phyloP scores from a whole-genome alignment of 345 rosid species.

The rapeseed (Brassica napus) region DNA sequence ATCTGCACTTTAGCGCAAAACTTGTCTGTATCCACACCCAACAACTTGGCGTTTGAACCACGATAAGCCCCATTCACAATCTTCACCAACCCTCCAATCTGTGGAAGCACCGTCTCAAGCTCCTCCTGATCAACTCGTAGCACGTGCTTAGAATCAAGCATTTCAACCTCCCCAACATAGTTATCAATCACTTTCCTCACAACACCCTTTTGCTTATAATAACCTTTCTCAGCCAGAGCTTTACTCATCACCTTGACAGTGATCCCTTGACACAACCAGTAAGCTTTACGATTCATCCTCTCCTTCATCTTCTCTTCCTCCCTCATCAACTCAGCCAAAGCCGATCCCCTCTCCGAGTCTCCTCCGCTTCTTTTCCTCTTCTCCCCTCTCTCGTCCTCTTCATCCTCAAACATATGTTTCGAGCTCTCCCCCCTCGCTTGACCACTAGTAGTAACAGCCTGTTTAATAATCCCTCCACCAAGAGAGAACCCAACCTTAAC shows the following conservation, averaged over 20 bases:
- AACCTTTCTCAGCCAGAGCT: conserved; percentile 72
- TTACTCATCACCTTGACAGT: conserved; percentile 92
- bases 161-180: conserved; percentile 85
- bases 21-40: conserved; percentile 79
- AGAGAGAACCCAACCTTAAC: conserved; percentile 75
- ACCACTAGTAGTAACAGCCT: conserved; percentile 5
- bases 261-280: conserved; percentile 83
- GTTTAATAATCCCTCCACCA: conserved; percentile 41
- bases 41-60: conserved; percentile 71
- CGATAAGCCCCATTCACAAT: conserved; percentile 92
- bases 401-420: conserved; percentile 58
- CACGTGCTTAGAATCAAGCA: conserved; percentile 75
- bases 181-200: conserved; percentile 81
- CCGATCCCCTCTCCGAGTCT: conserved; percentile 47
- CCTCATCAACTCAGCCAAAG: conserved; percentile 84
- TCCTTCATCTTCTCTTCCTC: conserved; percentile 89
- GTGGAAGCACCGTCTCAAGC: conserved; percentile 94
- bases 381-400: conserved; percentile 39
- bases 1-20: conserved; percentile 85
- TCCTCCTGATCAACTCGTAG: conserved; percentile 93
- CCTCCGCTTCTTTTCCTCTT: conserved; percentile 39
- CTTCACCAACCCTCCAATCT: conserved; percentile 74
- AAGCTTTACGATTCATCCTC: conserved; percentile 78
- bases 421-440: conserved; percentile 58
- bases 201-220: conserved; percentile 86